A percentile compares a stretch with the other conserved stretches of the same genome.
phyloP scores from a whole-genome alignment of 2,329 filamentous ascomycete genomes.

The Elsinoe necatrix region DNA sequence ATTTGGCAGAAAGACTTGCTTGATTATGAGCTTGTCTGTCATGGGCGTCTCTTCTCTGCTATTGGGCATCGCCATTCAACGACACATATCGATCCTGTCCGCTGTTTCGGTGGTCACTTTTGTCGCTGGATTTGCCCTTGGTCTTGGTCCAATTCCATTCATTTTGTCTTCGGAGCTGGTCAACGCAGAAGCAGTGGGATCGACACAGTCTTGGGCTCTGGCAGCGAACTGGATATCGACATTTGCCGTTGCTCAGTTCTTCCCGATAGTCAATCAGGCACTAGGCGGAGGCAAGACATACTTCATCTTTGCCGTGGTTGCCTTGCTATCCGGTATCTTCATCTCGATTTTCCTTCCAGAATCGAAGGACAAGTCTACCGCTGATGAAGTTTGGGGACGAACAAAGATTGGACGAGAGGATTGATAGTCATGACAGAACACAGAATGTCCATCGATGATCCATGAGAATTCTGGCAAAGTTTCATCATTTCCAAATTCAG shows the following conservation, averaged over 20 bases:
- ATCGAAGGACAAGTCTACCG: conserved; percentile 74
- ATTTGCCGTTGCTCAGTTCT: conserved; percentile 89
- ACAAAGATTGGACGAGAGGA: conserved; percentile 27
- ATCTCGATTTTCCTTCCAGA: conserved; percentile 68
- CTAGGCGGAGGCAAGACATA: conserved; percentile 80
- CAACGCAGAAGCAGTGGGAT: conserved; percentile 79
- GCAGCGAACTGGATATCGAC: conserved; percentile 85
- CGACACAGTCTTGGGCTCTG: conserved; percentile 80
- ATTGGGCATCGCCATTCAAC: conserved; percentile 72
- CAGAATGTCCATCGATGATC: not conserved
- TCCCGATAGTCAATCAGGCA: conserved; percentile 73
- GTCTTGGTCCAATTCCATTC: conserved; percentile 88
- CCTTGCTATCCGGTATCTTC: conserved; percentile 60
- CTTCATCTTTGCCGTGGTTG: conserved; percentile 78
- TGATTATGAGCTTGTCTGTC: conserved; percentile 72
- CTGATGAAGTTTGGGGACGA: conserved; percentile 86
- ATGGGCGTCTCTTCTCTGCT: conserved; percentile 73
- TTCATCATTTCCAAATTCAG: no score
- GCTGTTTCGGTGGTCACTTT: conserved; percentile 76
- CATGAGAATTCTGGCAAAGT: not conserved
- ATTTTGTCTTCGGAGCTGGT: conserved; percentile 89
- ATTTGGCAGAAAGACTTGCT: conserved; percentile 76
- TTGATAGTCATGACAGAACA: conserved; percentile 5
- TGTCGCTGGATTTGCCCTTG: conserved; percentile 81
- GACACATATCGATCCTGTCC: conserved; percentile 63